phyloP scores from a whole-genome alignment of 345 rosid species.

The Brassica rapa region DNA sequence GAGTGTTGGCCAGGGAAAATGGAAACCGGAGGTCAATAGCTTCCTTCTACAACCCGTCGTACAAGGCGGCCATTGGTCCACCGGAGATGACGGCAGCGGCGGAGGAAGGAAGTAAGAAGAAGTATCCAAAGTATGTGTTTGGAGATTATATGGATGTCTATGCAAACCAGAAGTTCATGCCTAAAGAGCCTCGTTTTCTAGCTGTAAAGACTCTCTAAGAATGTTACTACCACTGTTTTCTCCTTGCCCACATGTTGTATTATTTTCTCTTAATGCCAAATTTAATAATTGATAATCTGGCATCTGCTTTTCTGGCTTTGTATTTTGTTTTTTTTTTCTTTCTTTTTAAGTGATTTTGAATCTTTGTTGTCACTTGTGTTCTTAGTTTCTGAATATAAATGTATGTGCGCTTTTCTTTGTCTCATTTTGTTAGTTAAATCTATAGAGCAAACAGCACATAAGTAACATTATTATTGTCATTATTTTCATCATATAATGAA shows the following conservation, averaged over 20 bases:
- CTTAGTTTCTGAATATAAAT: conserved; percentile 23
- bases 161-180: conserved; percentile 80
- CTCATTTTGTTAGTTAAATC: neutral
- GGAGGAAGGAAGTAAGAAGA: conserved; percentile 34
- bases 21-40: conserved; percentile 85
- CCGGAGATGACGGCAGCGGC: conserved; percentile 43
- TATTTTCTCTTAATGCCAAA: conserved; percentile 23
- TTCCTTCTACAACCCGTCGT: conserved; percentile 83
- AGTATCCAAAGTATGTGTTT: conserved; percentile 75
- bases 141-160: conserved; percentile 95
- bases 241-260: neutral
- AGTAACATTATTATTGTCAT: neutral
- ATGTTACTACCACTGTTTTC: conserved; percentile 23
- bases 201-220: conserved; percentile 58
- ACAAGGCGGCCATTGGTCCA: conserved; percentile 75
- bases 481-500: neutral
- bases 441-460: neutral
- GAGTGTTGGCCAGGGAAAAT: conserved; percentile 51
- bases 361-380: conserved; percentile 21
- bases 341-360: conserved; percentile 20
- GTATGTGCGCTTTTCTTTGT: neutral
- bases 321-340: neutral
- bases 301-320: conserved; percentile 15
- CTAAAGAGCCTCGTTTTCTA: conserved; percentile 87
- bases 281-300: conserved; percentile 27